Base-by-base conservation (phyloP, 768 basidiomycete species). In the Termitomyces bulborhizus region DNA sequence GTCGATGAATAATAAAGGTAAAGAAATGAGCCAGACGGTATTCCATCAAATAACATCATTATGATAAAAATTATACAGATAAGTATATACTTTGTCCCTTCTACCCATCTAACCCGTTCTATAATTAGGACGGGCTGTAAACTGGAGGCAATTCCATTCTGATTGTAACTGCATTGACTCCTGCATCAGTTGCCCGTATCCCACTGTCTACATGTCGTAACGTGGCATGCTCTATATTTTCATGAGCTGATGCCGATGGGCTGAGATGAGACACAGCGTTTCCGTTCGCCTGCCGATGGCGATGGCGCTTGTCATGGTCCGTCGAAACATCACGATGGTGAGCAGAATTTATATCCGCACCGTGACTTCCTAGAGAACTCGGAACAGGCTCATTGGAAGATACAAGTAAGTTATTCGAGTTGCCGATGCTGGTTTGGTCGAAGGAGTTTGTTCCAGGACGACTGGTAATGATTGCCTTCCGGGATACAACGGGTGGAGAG, bases 61-160 rank as follows among this genome's bases (percentile, higher is more conserved):
- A 32, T 32, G 31, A 1, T 9, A 9, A 32, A 32, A 32, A 9
- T 9, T 32, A 32, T 9, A 29, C 29, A 29, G 4, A 29, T 29
- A 29, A 29, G 29, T 29, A 29, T 9, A 9, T 1, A 21, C 21
- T 21, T 21, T 21, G 21, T 21, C 9, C 31, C 8, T 32, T 32
- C 31, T 6, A 32, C 2, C 31, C 31, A 32, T 8, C 1, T 9
- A 1, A 32, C 8, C 8, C 2, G 7, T 8, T 1, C 8, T 1
- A 7, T 1, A 2, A 13, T n/a, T 56, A 56, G 29, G 50, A 37
- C n/a, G 39, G 55, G 13, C 55, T 56, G 36, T 56, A 51, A 5
- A 56, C 55, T 24, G 55, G 55, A 46, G 55, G 55, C 15, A 56
- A 41, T 29, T 56, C 55, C 45, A 51, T 49, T 16, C 26, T 39